Evolutionary conservation across 345 rosid species (phyloP), one percentile per base, ranked within the genome.

Genomic region (Euphorbia lathyris): DNA sequence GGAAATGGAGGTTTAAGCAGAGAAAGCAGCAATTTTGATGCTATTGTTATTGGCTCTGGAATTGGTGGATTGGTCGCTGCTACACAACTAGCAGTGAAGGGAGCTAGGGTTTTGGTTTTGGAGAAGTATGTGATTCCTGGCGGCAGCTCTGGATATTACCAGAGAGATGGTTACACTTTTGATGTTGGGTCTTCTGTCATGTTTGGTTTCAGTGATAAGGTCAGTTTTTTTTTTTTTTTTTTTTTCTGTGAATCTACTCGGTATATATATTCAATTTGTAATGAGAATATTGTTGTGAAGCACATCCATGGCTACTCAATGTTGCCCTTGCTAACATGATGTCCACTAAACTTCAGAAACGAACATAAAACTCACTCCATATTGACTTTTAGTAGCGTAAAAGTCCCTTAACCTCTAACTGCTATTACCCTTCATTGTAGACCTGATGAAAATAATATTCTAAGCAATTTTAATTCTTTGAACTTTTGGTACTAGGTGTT

Each of bases 81-180:
- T 14, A 90, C 97, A 5, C 97, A 95, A 81, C 65, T 95, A 63
- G 90, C 97, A 0, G 91, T 91, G 57, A 95, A 91, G 76, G 93
- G 97, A 72, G 97, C 96, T 55, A 85, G 69, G 85, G 93, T 95
- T 77, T 73, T 95, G 74, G 93, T 87, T 43, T 71, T 90, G 64
- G 97, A 91, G 88, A 91, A 91, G 83, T 95, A 95, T 79, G 86
- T 88, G 81, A 95, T 95, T 80, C 97, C 97, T 58, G 97, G 97
- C 34, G 96, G 97, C n/a, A 95, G 99, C 75, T 95, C 97, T 68
- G 97, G 99, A 26, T 86, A 78, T 78, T 95, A 88, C 42, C 77
- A 87, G 76, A 85, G 90, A 76, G 96, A 90, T 82, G 97, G 96
- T 2, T 90, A 79, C 65, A 95, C 92, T 56, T 95, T 95, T 78